phyloP scores from a whole-genome alignment of 306 rosid species.

The Alnus glutinosa region DNA sequence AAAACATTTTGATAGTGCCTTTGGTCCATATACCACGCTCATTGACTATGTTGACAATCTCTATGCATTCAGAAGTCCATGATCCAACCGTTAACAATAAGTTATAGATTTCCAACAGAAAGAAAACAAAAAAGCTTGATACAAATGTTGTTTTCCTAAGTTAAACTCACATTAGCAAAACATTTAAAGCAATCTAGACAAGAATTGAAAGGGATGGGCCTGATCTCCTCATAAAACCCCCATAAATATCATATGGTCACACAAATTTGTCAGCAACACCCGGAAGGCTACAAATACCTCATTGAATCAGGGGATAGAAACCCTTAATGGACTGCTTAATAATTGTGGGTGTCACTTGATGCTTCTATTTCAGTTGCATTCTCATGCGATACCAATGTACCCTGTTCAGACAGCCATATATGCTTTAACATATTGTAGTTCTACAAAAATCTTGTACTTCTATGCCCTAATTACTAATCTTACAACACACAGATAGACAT shows the following conservation, averaged over 20 bases:
- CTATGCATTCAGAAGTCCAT: background rate
- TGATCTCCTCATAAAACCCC: background rate
- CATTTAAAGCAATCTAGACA: background rate
- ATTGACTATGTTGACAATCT: background rate
- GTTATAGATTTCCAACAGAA: background rate
- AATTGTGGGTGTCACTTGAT: constrained; percentile 20
- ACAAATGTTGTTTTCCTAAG: background rate
- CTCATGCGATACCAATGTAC: constrained; percentile 28
- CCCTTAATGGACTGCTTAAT: constrained; percentile 25
- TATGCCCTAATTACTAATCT: background rate
- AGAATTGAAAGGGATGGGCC: background rate
- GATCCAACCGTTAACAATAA: background rate
- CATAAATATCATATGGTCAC: background rate
- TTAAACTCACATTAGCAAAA: background rate
- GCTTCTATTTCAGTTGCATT: constrained; percentile 33
- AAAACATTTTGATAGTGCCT: background rate
- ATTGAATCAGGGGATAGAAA: constrained; percentile 24
- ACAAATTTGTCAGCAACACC: constrained; percentile 10
- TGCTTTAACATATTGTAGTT: background rate
- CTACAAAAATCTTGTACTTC: background rate
- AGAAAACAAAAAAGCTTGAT: background rate
- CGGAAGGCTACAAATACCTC: constrained; percentile 26
- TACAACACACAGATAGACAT: background rate
- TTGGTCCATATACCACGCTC: background rate
- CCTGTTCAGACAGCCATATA: constrained; percentile 19